Conservation (phyloP, 2,329 filamentous ascomycete genomes). For the Aspergillus versicolor region DNA sequence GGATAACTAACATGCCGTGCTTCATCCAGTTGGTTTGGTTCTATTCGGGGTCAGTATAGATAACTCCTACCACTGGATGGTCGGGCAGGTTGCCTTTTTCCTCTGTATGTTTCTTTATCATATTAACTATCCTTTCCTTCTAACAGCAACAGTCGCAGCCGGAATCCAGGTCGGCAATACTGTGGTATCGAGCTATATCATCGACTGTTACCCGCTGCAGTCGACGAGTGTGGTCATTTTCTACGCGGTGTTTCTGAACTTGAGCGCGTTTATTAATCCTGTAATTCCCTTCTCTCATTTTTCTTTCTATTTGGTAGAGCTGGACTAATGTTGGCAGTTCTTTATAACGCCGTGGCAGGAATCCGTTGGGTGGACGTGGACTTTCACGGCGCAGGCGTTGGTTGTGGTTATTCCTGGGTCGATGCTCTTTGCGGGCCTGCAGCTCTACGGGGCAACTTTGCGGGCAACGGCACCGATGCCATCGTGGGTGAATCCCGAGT, state of each 20-base stretch:
- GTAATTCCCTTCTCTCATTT: conserved; percentile 21
- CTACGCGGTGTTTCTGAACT: conserved; percentile 55
- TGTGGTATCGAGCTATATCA: conserved; percentile 52
- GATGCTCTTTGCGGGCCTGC: conserved; percentile 39
- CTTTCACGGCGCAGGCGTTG: conserved; percentile 50
- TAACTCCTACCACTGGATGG: conserved; percentile 55
- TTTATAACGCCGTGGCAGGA: conserved; percentile 53
- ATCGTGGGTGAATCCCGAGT: conserved; percentile 50
- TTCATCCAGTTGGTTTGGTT: conserved; percentile 45
- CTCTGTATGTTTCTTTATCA: conserved; percentile 43
- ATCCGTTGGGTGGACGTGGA: conserved; percentile 51
- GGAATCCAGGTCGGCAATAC: conserved; percentile 60
- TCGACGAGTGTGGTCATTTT: conserved; percentile 56
- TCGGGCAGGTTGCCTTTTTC: conserved; percentile 57
- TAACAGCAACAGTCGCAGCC: conserved; percentile 44
- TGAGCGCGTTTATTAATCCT: conserved; percentile 49
- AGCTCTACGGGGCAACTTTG: conserved; percentile 42
- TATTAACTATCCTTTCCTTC: too few relatives aligned
- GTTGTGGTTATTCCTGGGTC: conserved; percentile 45
- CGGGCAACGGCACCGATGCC: conserved; percentile 39
- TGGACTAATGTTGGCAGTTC: conserved; percentile 35
- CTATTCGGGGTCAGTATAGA: conserved; percentile 59
- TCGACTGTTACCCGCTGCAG: conserved; percentile 57
- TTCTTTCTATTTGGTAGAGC: background rate
- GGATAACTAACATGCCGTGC: background rate